A percentile compares a stretch with the other conserved stretches of the same genome.
phyloP scores from a whole-genome alignment of 2,329 filamentous ascomycete species.

The Calonectria pteridis region DNA sequence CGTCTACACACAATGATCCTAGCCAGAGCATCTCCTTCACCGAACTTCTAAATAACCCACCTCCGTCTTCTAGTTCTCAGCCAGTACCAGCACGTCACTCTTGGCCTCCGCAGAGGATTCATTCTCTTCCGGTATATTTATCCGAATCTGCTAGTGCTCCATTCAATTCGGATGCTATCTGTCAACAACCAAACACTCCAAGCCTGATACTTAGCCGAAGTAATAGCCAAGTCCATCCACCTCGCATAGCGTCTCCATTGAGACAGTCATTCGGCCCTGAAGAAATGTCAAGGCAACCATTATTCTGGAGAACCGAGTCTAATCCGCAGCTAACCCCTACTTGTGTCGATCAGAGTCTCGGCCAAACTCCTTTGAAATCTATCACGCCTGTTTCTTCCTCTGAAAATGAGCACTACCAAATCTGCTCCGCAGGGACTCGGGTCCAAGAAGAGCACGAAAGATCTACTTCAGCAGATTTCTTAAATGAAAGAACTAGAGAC shows the following conservation, averaged over 20 bases:
- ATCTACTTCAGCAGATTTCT: no score
- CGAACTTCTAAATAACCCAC: conserved; percentile 30
- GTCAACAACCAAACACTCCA: conserved; percentile 41
- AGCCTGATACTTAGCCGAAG: conserved; percentile 34
- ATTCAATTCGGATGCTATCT: conserved; percentile 1
- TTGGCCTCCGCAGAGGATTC: conserved; percentile 25
- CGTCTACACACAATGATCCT: background rate
- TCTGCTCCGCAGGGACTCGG: background rate
- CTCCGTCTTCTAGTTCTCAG: background rate
- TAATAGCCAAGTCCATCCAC: conserved; percentile 31
- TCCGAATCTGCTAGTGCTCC: background rate
- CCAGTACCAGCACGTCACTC: background rate
- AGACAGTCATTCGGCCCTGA: conserved; percentile 33
- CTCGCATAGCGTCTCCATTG: conserved; percentile 46
- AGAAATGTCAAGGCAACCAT: background rate
- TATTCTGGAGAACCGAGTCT: background rate
- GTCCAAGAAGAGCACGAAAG: no score
- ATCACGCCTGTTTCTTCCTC: background rate
- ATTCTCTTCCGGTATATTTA: conserved; percentile 25
- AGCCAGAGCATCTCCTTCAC: conserved; percentile 25
- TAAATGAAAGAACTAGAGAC: background rate
- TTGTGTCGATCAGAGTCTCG: background rate
- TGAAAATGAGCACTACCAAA: background rate
- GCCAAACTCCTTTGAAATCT: background rate
- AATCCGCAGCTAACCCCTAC: background rate